Evolutionary conservation across 2,329 filamentous ascomycete genomes (phyloP).

Genomic region (Penicillium nordicum): DNA sequence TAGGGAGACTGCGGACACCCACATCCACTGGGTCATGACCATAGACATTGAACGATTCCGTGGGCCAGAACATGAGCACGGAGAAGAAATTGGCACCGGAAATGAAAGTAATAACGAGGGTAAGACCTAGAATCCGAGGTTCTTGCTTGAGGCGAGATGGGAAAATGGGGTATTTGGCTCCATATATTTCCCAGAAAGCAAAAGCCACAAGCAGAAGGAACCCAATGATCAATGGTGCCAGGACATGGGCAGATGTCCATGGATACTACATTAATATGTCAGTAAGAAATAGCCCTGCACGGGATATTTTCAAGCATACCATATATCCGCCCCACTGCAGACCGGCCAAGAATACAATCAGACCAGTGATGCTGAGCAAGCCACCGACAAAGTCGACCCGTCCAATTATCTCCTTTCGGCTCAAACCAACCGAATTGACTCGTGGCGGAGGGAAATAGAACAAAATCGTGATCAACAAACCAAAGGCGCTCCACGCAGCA

Average conservation of each 20-base stretch:
- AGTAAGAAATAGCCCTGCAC: conserved; percentile 5
- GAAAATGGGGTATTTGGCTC: conserved; percentile 47
- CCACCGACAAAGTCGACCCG: conserved; percentile 53
- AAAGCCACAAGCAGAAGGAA: conserved; percentile 44
- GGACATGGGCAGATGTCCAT: conserved; percentile 46
- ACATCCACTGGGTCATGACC: conserved; percentile 62
- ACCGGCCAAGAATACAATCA: conserved; percentile 49
- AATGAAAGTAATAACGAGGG: conserved; percentile 57
- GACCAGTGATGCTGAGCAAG: conserved; percentile 47
- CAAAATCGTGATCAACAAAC: conserved; percentile 40
- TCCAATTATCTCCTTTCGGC: conserved; percentile 39
- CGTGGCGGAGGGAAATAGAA: conserved; percentile 49
- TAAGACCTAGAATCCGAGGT: conserved; percentile 51
- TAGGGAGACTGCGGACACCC: conserved; percentile 62
- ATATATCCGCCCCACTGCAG: conserved; percentile 53
- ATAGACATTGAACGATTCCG: conserved; percentile 63
- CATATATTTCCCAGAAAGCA: conserved; percentile 47
- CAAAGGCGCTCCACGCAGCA: conserved; percentile 43
- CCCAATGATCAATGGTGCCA: conserved; percentile 47
- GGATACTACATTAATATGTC: conserved; percentile 33
- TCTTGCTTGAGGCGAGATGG: conserved; percentile 46
- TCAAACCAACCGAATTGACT: conserved; percentile 40
- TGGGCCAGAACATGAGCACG: conserved; percentile 59
- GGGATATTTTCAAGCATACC: conserved; percentile 23
- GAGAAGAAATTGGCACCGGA: conserved; percentile 59